Evolutionary conservation across 1,284 basidiomycete species (phyloP).

Genomic region (Rhodotorula sp.): DNA sequence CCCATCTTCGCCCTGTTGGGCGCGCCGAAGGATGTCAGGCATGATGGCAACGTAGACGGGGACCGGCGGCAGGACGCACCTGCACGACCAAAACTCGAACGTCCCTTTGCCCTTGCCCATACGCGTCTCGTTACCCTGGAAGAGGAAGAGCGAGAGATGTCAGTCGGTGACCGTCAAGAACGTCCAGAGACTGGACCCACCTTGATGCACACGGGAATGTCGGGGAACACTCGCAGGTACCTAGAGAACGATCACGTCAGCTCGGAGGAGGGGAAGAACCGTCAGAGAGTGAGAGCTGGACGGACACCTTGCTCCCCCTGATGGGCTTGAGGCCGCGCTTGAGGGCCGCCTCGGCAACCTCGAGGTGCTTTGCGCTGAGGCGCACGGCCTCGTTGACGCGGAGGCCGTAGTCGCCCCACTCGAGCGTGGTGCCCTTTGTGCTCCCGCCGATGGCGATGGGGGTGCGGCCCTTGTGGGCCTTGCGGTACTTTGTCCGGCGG

Average conservation of each 20-base stretch:
- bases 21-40: neutral
- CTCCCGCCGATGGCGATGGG: conserved; percentile 69
- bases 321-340: conserved; percentile 87
- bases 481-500: conserved; percentile 45
- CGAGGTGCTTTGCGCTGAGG: conserved; percentile 88
- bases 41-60: neutral
- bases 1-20: conserved; percentile 76
- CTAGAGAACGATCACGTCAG: too few species aligned
- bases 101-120: conserved; percentile 99
- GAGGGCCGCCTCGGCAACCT: conserved; percentile 81
- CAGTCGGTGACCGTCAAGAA: neutral
- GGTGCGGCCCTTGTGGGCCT: conserved; percentile 45
- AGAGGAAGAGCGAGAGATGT: neutral
- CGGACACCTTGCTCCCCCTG: conserved; percentile 76
- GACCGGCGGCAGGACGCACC: conserved; percentile 57
- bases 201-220: conserved; percentile 97
- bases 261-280: neutral
- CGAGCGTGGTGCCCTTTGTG: conserved; percentile 87
- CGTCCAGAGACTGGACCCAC: conserved; percentile 53
- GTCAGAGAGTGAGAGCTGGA: neutral
- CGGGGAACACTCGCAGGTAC: conserved; percentile 88
- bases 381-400: conserved; percentile 81
- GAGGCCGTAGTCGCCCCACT: conserved; percentile 88
- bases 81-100: conserved; percentile 96
- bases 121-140: conserved; percentile 92